Conservation (phyloP, 1,139 yeast species). For the Pichia sp. region DNA sequence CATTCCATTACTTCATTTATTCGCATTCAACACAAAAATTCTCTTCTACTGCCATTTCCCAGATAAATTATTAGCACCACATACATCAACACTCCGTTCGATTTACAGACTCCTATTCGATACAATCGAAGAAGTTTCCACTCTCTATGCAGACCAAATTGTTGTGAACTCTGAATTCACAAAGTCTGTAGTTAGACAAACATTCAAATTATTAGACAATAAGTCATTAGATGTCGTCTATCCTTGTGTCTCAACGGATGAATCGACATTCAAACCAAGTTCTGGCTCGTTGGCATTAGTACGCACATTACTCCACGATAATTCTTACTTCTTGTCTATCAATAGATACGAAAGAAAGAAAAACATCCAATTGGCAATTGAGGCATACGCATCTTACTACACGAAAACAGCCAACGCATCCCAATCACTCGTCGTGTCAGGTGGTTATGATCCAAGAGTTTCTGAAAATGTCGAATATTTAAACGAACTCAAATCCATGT, state of each 20-base stretch:
- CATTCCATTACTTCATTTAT: constrained; percentile 66
- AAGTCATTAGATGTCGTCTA: constrained; percentile 70
- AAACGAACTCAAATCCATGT: constrained; percentile 52
- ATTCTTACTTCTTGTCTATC: constrained; percentile 61
- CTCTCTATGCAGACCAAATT: constrained; percentile 70
- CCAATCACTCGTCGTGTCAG: constrained; percentile 66
- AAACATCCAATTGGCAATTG: constrained; percentile 73
- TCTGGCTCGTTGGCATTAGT: constrained; percentile 34
- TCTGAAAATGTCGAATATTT: constrained; percentile 75
- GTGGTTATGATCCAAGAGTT: constrained; percentile 88
- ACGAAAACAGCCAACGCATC: constrained; percentile 23
- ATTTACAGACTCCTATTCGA: constrained; percentile 84
- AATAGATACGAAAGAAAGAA: constrained; percentile 90
- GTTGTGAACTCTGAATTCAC: constrained; percentile 92
- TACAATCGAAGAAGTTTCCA: constrained; percentile 74
- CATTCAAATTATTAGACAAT: constrained; percentile 44
- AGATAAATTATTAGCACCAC: constrained; percentile 73
- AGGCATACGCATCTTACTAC: constrained; percentile 37
- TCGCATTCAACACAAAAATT: constrained; percentile 43
- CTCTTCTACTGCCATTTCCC: constrained; percentile 97
- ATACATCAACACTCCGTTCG: constrained; percentile 52
- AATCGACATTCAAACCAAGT: constrained; percentile 11
- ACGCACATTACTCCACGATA: constrained; percentile 35
- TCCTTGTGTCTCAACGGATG: constrained; percentile 72
- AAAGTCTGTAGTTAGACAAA: constrained; percentile 58